Evolutionary conservation across 768 basidiomycete species (phyloP).

Genomic region (Strobilomyces confusus): DNA sequence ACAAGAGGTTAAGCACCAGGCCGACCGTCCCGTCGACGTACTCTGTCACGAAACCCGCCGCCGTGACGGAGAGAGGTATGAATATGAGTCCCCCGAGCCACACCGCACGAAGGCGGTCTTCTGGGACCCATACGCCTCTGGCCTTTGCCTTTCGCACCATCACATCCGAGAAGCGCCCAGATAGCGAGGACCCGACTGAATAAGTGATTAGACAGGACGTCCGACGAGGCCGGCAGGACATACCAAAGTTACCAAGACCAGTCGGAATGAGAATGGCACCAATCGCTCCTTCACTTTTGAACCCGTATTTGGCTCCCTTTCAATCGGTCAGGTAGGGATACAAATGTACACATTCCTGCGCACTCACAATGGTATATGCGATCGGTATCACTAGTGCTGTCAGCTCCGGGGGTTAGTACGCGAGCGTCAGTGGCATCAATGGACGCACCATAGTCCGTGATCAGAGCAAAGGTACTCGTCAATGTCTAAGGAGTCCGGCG

Average conservation of each 20-base stretch:
- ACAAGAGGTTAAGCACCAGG: constrained; percentile 46
- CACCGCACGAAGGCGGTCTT: constrained; percentile 60
- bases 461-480: constrained; percentile 31
- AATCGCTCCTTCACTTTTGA: constrained; percentile 20
- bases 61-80: constrained; percentile 49
- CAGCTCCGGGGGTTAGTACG: not conserved
- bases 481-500: constrained; percentile 34
- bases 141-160: constrained; percentile 46
- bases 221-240: not conserved
- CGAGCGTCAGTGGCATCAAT: not conserved
- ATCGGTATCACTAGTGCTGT: constrained; percentile 53
- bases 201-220: not conserved
- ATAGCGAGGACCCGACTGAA: constrained; percentile 56
- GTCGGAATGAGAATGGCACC: constrained; percentile 25
- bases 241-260: constrained; percentile 26
- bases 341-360: not conserved
- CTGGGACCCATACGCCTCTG: constrained; percentile 59
- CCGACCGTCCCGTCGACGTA: constrained; percentile 50
- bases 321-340: not conserved
- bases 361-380: constrained; percentile 59
- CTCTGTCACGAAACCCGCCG: constrained; percentile 46
- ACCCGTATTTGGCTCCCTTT: constrained; percentile 45
- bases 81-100: constrained; percentile 44
- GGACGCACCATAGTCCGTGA: constrained; percentile 35
- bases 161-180: constrained; percentile 56